Conservation (phyloP, 768 basidiomycete genomes). For the Tricholoma bakamatsutake region DNA sequence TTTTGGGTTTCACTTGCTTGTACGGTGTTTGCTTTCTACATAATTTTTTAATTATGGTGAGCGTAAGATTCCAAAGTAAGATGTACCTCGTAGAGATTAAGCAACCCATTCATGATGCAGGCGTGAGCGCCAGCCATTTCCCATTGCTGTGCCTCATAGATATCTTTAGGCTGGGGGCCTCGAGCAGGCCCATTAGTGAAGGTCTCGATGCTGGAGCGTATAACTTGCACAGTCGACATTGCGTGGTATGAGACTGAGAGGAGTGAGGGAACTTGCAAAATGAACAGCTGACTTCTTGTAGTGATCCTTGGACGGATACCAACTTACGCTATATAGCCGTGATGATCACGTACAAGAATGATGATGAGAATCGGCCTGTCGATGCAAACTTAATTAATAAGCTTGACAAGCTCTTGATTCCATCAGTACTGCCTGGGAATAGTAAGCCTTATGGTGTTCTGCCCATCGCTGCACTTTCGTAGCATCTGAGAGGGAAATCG, state of each 20-base stretch:
- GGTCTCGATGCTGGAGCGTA: conserved; percentile 11
- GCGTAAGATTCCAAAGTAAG: background rate
- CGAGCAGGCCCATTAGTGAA: conserved; percentile 2
- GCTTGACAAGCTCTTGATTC: too few relatives aligned
- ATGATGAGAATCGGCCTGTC: background rate
- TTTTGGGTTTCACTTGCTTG: conserved; percentile 4
- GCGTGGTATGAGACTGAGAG: background rate
- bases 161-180: conserved; percentile 12
- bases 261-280: background rate
- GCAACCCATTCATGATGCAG: conserved; percentile 12
- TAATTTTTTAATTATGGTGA: background rate
- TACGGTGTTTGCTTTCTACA: conserved; percentile 7
- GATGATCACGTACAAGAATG: background rate
- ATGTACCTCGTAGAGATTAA: conserved; percentile 13
- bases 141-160: conserved; percentile 15
- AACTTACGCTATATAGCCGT: too few relatives aligned
- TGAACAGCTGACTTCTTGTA: background rate
- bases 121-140: conserved; percentile 17
- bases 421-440: too few relatives aligned
- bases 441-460: too few relatives aligned
- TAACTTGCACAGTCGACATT: conserved; percentile 11
- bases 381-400: too few relatives aligned
- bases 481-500: too few relatives aligned
- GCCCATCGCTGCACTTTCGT: too few relatives aligned
- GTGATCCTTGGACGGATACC: too few relatives aligned